A percentile compares a stretch with the other conserved stretches of the same genome.
Evolutionary conservation across 2,329 filamentous ascomycete species (phyloP).

Genomic region (Bipolaris zeicola): DNA sequence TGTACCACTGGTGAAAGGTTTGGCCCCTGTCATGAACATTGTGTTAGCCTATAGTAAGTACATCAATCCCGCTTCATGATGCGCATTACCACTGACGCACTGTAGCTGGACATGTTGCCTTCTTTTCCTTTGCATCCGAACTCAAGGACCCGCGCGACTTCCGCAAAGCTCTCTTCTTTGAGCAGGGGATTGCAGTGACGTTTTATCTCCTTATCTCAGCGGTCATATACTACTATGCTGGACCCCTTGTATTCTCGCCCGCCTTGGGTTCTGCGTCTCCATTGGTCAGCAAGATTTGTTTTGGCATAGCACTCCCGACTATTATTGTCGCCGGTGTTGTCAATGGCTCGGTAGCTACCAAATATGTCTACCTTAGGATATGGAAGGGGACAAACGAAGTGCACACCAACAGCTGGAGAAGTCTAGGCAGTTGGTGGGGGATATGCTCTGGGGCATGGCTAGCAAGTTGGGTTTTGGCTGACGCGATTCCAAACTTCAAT

Average conservation of each 20-base stretch:
- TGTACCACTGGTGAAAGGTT: conserved; percentile 30
- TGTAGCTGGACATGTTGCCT: conserved; percentile 65
- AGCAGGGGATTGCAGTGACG: conserved; percentile 63
- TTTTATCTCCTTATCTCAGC: conserved; percentile 70
- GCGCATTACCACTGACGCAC: background rate
- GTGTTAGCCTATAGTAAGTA: conserved; percentile 68
- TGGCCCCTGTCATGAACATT: conserved; percentile 61
- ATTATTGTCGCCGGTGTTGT: conserved; percentile 75
- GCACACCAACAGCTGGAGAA: conserved; percentile 31
- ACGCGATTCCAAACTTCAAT: conserved; percentile 72
- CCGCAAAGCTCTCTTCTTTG: conserved; percentile 65
- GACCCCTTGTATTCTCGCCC: conserved; percentile 65
- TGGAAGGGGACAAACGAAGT: conserved; percentile 62
- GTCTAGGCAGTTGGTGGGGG: conserved; percentile 59
- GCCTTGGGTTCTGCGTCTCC: conserved; percentile 67
- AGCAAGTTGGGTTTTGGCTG: conserved; percentile 69
- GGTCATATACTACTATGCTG: conserved; percentile 71
- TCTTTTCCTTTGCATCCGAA: conserved; percentile 70
- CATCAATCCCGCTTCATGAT: background rate
- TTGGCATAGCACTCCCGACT: conserved; percentile 71
- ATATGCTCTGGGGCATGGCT: conserved; percentile 64
- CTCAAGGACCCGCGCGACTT: conserved; percentile 66
- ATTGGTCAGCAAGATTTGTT: conserved; percentile 67
- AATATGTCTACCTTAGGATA: conserved; percentile 68
- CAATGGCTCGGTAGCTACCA: conserved; percentile 69